Conservation (phyloP, 139 green algal genomes). For the Protoeuglena noctilucae region DNA sequence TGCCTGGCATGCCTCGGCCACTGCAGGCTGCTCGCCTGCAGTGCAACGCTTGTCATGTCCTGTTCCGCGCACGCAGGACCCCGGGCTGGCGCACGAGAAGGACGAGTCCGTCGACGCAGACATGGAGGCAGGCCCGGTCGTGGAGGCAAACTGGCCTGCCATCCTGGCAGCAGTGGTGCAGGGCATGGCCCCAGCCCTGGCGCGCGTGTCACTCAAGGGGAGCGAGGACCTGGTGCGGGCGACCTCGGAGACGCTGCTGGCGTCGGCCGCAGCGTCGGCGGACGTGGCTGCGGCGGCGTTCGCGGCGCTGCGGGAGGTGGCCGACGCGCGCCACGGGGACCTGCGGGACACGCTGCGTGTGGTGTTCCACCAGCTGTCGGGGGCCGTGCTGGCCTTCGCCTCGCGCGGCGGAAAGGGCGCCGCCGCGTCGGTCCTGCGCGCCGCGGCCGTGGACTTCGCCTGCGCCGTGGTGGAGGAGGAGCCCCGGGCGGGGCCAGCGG, state of each 20-base stretch:
- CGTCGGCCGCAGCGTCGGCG: background rate
- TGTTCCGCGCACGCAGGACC: background rate
- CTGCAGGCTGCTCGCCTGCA: too few relatives aligned
- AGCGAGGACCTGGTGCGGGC: background rate
- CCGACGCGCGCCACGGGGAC: background rate
- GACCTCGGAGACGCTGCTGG: background rate
- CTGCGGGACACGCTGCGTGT: background rate
- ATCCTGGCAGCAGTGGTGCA: background rate
- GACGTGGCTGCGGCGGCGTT: background rate
- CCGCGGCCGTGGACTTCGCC: background rate
- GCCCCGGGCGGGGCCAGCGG: constrained; percentile 1
- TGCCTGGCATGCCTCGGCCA: background rate
- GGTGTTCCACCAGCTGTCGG: background rate
- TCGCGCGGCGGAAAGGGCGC: background rate
- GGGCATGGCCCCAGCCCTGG: background rate
- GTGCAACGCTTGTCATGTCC: too few relatives aligned
- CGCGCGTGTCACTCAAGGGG: background rate
- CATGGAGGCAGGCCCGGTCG: too few relatives aligned
- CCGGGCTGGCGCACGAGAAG: background rate
- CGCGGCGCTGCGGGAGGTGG: background rate
- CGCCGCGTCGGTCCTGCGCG: too few relatives aligned
- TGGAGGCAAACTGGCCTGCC: background rate
- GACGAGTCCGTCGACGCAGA: background rate
- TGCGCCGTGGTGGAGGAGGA: background rate
- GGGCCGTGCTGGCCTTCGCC: background rate